Evolutionary conservation across 257 asterid genomes (phyloP).

Genomic region (Solanum chilense): DNA sequence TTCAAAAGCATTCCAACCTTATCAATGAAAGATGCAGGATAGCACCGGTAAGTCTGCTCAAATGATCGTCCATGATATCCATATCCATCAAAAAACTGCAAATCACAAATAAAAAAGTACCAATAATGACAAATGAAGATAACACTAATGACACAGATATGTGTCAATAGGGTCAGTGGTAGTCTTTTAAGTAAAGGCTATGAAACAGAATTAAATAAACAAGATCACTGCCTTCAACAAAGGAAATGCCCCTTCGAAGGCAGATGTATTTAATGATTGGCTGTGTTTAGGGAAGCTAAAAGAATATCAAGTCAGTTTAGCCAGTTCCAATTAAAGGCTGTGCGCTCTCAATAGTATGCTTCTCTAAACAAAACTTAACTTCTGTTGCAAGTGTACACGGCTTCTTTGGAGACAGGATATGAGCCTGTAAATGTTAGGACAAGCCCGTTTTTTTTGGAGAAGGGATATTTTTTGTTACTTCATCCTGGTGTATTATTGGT

Average conservation of each 20-base stretch:
- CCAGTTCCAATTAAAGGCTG: neutral
- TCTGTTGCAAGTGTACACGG: neutral
- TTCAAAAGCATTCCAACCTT: conserved; percentile 47
- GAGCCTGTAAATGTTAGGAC: neutral
- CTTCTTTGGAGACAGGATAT: neutral
- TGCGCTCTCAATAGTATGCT: neutral
- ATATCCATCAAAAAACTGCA: conserved; percentile 88
- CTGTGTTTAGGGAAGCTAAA: neutral
- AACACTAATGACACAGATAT: neutral
- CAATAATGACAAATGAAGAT: neutral
- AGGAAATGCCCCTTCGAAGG: neutral
- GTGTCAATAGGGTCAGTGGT: neutral
- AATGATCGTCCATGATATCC: conserved; percentile 94
- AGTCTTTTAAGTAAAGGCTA: neutral
- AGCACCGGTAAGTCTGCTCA: conserved; percentile 90
- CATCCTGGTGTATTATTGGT: neutral
- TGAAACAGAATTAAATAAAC: neutral
- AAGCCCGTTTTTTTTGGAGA: neutral
- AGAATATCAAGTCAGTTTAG: neutral
- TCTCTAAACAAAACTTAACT: neutral
- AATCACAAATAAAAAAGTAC: conserved; percentile 3
- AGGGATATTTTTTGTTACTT: neutral
- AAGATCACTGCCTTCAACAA: neutral
- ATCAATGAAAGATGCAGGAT: conserved; percentile 94
- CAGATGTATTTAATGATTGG: neutral